Evolutionary conservation across 345 rosid species (phyloP), one percentile per base, ranked within the genome.

Genomic region (Conringia planisiliqua): DNA sequence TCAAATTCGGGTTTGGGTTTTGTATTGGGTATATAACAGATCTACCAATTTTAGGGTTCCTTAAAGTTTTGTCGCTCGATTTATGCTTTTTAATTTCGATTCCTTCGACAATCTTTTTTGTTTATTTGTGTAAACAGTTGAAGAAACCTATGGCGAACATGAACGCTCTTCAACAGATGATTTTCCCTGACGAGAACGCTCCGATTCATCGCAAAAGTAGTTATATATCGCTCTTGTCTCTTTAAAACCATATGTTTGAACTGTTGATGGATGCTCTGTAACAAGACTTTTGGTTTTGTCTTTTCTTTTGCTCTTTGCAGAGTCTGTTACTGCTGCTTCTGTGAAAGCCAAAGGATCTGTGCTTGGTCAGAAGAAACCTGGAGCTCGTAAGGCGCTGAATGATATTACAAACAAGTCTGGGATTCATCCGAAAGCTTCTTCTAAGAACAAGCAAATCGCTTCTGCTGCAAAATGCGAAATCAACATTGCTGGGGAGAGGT

Each of bases 401-500:
- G 88, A 85, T 69, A 86, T 85, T 29, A 86, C 88, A 6, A 86
- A 86, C 78, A 86, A 83, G 77, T 77, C 86, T 0, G 66, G 75
- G 43, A 10, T 65, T 22, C 72, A 57, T 5, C 55, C 59, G 10
- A 64, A 70, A 79, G 67, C 71, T 56, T 71, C 74, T 0, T 60
- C 81, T 0, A 84, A 74, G 83, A 83, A 76, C 35, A 80, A 69
- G 70, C 51, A 77, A 62, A 36, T 42, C 48, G n/a, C 29, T n/a
- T 58, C 63, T 35, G 26, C 48, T 35, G 38, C 8, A 0, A 82
- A 81, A 69, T 77, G 70, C 18, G 86, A 83, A 5, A 68, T 82
- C 44, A 75, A 82, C 59, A 70, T 81, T 42, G 84, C 83, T 7
- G 83, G 73, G 71, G 90, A 86, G 50, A 56, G 51, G 62, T 83